phyloP scores from a whole-genome alignment of 768 basidiomycete species.

The Fomitopsis pulvina region DNA sequence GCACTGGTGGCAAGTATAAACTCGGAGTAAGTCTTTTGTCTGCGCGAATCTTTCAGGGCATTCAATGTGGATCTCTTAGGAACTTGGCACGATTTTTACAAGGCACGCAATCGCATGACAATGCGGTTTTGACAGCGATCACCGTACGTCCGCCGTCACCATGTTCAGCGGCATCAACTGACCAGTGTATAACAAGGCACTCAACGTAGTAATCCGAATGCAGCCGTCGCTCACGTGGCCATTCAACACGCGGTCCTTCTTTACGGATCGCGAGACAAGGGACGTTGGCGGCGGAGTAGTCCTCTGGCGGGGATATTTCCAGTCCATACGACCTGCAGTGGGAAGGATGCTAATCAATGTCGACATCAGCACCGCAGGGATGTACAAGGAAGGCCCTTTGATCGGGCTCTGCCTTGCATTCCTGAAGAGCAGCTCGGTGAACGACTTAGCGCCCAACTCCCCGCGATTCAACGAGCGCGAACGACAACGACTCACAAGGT shows the following conservation, averaged over 20 bases:
- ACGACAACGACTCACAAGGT: constrained; percentile 45
- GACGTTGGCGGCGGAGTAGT: constrained; percentile 57
- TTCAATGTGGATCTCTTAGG: constrained; percentile 28
- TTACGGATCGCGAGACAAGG: constrained; percentile 47
- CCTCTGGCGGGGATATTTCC: constrained; percentile 78
- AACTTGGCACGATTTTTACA: constrained; percentile 56
- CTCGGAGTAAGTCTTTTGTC: constrained; percentile 55
- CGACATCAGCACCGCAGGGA: constrained; percentile 69
- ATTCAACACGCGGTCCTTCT: constrained; percentile 72
- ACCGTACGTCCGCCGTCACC: constrained; percentile 34
- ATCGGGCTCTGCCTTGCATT: constrained; percentile 53
- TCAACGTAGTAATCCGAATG: constrained; percentile 74
- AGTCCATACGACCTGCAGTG: constrained; percentile 64
- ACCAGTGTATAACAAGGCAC: constrained; percentile 36
- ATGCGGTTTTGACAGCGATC: constrained; percentile 58
- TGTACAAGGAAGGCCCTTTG: constrained; percentile 63
- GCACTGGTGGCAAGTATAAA: constrained; percentile 72
- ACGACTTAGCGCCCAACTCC: constrained; percentile 31
- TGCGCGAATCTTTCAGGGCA: background rate
- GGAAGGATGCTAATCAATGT: constrained; percentile 65
- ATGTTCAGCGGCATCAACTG: background rate
- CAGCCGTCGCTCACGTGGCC: constrained; percentile 61
- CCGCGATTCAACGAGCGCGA: constrained; percentile 41
- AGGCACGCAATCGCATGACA: constrained; percentile 64
- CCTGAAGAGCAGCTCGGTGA: constrained; percentile 29